Percentiles rank a stretch among this genome's conserved stretches.
phyloP scores from a whole-genome alignment of 139 green algal genomes.

The Trebouxia sp. region DNA sequence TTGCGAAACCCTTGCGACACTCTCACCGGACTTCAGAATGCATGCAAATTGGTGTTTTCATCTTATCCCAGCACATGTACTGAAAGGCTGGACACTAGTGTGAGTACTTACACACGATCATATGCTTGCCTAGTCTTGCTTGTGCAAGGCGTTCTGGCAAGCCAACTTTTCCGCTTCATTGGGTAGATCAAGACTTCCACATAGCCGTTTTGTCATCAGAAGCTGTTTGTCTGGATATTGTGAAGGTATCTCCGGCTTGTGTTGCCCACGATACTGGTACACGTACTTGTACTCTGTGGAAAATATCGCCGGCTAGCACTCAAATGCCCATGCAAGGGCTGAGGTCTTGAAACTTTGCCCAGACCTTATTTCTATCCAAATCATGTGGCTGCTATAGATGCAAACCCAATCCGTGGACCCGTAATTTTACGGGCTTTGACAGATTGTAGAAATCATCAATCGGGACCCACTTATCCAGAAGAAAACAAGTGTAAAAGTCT shows the following conservation, averaged over 20 bases:
- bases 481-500: too few species aligned
- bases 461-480: too few species aligned
- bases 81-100: constrained; percentile 8
- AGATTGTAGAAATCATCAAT: too few species aligned
- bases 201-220: constrained; percentile 18
- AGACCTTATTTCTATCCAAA: background rate
- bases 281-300: background rate
- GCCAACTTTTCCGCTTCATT: constrained; percentile 18
- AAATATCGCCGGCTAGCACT: background rate
- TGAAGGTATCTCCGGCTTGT: background rate
- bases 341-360: background rate
- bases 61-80: constrained; percentile 13
- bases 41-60: constrained; percentile 11
- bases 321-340: constrained; percentile 1
- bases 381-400: too few species aligned
- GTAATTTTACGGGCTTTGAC: too few species aligned
- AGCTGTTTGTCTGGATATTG: background rate
- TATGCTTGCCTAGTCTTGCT: constrained; percentile 20
- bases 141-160: constrained; percentile 13
- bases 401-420: too few species aligned
- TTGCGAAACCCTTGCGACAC: constrained; percentile 15
- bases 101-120: constrained; percentile 21
- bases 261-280: background rate
- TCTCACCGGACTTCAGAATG: constrained; percentile 14
- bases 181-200: constrained; percentile 7